Conservation (phyloP, 2,329 filamentous ascomycete species). For the Botrytis byssoidea region DNA sequence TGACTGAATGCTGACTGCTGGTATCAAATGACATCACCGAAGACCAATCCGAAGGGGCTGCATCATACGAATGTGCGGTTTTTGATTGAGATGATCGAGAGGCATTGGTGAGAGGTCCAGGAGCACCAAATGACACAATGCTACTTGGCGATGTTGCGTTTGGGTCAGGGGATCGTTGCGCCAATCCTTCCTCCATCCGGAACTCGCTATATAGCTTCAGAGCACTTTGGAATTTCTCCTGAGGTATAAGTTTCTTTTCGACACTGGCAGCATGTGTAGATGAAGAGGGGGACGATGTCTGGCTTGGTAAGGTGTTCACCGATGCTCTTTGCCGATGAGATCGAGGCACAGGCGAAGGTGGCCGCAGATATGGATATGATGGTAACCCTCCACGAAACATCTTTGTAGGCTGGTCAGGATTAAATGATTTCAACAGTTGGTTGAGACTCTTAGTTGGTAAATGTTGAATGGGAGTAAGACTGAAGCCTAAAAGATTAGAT, state of each 20-base stretch:
- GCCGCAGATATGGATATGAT: neutral
- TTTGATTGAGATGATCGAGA: conserved; percentile 30
- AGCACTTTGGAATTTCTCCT: conserved; percentile 30
- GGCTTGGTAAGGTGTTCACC: conserved; percentile 20
- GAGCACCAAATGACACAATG: conserved; percentile 24
- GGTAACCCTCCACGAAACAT: neutral
- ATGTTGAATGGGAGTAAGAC: neutral
- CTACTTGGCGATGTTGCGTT: conserved; percentile 21
- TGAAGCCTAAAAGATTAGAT: neutral
- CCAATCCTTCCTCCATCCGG: conserved; percentile 28
- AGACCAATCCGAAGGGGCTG: conserved; percentile 30
- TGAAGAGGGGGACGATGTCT: conserved; percentile 18
- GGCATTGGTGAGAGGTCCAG: conserved; percentile 24
- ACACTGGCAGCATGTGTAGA: neutral
- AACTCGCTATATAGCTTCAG: conserved; percentile 30
- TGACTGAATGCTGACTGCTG: conserved; percentile 26
- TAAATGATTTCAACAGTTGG: neutral
- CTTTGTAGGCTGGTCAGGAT: neutral
- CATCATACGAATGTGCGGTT: conserved; percentile 24
- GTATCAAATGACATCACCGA: conserved; percentile 36
- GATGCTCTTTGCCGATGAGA: neutral
- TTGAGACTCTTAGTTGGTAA: neutral
- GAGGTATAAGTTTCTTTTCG: conserved; percentile 28
- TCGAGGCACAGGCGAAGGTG: neutral
- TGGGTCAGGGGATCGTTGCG: conserved; percentile 24